A percentile compares a stretch with the other conserved stretches of the same genome.
These are phyloP conservation scores for Saccharomyces hybrid DNA, from an alignment of 1,139 yeast species.

Conservation along the genomic window DNA sequence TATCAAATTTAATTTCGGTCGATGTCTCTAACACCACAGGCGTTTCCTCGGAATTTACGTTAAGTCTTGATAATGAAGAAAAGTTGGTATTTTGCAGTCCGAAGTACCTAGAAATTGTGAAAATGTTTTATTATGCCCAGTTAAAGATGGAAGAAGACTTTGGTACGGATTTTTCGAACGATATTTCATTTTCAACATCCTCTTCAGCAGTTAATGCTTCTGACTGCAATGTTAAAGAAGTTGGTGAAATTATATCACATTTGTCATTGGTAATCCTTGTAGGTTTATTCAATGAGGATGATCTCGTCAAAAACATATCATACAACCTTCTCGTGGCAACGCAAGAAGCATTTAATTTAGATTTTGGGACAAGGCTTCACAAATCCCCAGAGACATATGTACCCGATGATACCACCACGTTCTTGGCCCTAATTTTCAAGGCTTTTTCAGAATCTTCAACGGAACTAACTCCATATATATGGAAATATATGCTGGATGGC, in stretches of 20 bases:
- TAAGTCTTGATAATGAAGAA: constrained; percentile 40
- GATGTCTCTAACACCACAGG: constrained; percentile 46
- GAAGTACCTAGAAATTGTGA: constrained; percentile 59
- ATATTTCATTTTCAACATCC: neutral
- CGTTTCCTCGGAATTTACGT: constrained; percentile 48
- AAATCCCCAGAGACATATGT: constrained; percentile 60
- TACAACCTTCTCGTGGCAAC: constrained; percentile 58
- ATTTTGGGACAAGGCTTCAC: constrained; percentile 50
- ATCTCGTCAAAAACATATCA: constrained; percentile 55
- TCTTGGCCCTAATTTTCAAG: constrained; percentile 54
- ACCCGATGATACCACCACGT: constrained; percentile 63
- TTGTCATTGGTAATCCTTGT: constrained; percentile 58
- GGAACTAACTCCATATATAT: constrained; percentile 42
- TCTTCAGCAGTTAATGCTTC: constrained; percentile 4
- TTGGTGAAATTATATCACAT: constrained; percentile 39
- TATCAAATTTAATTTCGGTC: constrained; percentile 47
- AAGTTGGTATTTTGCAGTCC: constrained; percentile 47
- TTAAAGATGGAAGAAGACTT: constrained; percentile 40
- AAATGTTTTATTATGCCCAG: constrained; percentile 58
- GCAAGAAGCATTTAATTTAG: constrained; percentile 52
- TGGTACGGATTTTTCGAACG: constrained; percentile 8
- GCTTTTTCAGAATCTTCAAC: constrained; percentile 53
- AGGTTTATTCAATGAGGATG: constrained; percentile 53
- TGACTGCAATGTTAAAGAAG: constrained; percentile 15
- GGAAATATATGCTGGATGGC: constrained; percentile 26